These are phyloP conservation scores for Xerophyta viscosa DNA, from an alignment of 106 monocot genomes.

Conservation along the genomic window DNA sequence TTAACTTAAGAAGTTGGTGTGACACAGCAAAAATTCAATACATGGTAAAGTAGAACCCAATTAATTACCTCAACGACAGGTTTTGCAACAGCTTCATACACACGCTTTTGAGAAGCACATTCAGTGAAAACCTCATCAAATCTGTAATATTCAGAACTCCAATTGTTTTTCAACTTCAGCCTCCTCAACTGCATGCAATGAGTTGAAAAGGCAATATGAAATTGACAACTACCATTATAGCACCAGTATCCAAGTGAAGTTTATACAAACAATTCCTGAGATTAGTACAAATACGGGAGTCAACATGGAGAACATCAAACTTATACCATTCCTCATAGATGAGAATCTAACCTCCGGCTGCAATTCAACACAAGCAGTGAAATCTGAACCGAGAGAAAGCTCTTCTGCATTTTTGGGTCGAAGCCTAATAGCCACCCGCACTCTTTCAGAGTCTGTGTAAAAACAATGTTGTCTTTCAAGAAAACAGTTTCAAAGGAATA, in stretches of 20 bases:
- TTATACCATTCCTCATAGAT: neutral
- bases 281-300: neutral
- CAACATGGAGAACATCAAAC: neutral
- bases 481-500: too few species aligned
- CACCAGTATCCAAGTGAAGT: too few species aligned
- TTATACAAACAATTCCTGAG: too few species aligned
- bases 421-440: slow-evolving; percentile 64
- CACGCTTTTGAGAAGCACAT: slow-evolving; percentile 71
- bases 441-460: slow-evolving; percentile 50
- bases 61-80: slow-evolving; percentile 77
- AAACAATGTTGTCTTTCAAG: neutral
- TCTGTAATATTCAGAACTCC: slow-evolving; percentile 68
- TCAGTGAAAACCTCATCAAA: slow-evolving; percentile 79
- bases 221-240: neutral
- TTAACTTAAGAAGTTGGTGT: too few species aligned
- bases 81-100: slow-evolving; percentile 69
- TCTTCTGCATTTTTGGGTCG: slow-evolving; percentile 67
- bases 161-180: slow-evolving; percentile 68
- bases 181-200: slow-evolving; percentile 49
- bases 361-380: slow-evolving; percentile 51
- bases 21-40: too few species aligned
- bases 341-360: slow-evolving; percentile 48
- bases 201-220: neutral
- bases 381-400: slow-evolving; percentile 36
- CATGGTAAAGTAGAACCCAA: neutral